These are phyloP conservation scores for Russula sp. DNA, from an alignment of 768 basidiomycete genomes.

Conservation along the genomic window DNA sequence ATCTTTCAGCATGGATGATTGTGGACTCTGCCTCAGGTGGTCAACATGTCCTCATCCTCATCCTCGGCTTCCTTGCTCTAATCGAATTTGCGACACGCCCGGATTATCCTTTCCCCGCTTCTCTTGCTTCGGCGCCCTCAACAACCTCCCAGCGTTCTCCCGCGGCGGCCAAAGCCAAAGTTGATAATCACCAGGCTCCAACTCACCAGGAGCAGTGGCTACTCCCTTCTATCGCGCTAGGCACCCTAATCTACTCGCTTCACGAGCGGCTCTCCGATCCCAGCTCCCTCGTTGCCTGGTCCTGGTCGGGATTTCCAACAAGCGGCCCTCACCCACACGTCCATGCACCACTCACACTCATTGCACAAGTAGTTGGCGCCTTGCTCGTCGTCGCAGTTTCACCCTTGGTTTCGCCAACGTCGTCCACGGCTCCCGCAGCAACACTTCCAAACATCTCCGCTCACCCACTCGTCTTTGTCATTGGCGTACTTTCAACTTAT, in stretches of 20 bases:
- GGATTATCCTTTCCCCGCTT: conserved; percentile 21
- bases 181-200: neutral
- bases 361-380: conserved; percentile 54
- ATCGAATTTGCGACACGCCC: conserved; percentile 46
- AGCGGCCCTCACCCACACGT: conserved; percentile 68
- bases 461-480: conserved; percentile 46
- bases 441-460: conserved; percentile 25
- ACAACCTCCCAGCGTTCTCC: neutral
- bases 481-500: conserved; percentile 46
- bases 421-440: neutral
- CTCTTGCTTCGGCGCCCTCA: neutral
- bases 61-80: conserved; percentile 50
- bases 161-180: conserved; percentile 4
- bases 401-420: neutral
- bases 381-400: conserved; percentile 33
- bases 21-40: conserved; percentile 58
- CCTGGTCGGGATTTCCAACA: conserved; percentile 81
- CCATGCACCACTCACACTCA: conserved; percentile 60
- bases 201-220: conserved; percentile 29
- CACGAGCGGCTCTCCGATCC: conserved; percentile 70
- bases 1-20: conserved; percentile 64
- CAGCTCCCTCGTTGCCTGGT: conserved; percentile 76
- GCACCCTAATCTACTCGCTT: conserved; percentile 60
- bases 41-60: conserved; percentile 60
- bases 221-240: conserved; percentile 47